Conservation (phyloP, 345 rosid genomes). For the Populus alba region DNA sequence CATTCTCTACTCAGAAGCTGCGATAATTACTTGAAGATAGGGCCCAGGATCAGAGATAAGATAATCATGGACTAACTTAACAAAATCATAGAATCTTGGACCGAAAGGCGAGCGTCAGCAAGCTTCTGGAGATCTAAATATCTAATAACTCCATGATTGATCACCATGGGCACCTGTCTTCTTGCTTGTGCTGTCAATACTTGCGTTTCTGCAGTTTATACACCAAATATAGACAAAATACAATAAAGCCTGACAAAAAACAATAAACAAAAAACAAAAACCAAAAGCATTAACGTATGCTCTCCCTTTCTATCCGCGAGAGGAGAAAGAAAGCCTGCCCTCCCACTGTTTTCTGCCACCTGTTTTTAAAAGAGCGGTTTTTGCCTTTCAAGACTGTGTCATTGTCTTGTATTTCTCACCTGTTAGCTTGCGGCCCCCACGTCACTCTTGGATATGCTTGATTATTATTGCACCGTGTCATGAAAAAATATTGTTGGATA, state of each 20-base stretch:
- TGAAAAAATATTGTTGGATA: neutral
- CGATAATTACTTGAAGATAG: no score
- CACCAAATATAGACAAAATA: neutral
- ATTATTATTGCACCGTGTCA: neutral
- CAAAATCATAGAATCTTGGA: no score
- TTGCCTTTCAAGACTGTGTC: neutral
- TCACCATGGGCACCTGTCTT: no score
- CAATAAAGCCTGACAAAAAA: neutral
- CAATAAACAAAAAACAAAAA: neutral
- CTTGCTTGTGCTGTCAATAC: neutral
- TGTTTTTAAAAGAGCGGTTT: slow-evolving; percentile 33
- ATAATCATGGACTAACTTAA: no score
- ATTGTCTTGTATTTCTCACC: neutral
- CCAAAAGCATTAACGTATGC: neutral
- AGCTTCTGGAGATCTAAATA: no score
- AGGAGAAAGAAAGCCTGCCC: neutral
- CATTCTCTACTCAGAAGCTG: no score
- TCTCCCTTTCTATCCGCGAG: neutral
- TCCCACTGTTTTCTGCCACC: slow-evolving; percentile 24
- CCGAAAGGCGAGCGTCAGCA: no score
- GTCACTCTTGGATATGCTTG: neutral
- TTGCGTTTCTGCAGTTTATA: neutral
- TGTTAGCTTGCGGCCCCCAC: neutral
- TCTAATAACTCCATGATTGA: no score
- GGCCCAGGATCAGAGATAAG: no score